Conservation (phyloP, 306 rosid genomes). For the Trifolium fragiferum region DNA sequence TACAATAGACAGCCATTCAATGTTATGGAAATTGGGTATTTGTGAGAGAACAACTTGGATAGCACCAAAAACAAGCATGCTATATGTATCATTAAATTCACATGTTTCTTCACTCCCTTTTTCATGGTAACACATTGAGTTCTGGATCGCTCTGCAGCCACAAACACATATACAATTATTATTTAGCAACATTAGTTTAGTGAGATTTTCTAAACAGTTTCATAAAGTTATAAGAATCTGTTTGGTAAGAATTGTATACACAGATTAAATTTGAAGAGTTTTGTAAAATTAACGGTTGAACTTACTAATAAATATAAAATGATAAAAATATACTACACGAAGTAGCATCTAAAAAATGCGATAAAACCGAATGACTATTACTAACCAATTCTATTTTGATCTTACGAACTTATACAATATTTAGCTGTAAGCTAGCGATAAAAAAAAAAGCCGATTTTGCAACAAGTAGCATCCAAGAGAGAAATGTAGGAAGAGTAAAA, state of each 20-base stretch:
- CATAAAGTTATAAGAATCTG: background rate
- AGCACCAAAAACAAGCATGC: constrained; percentile 66
- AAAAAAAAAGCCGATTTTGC: background rate
- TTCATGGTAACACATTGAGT: constrained; percentile 48
- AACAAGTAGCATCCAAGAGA: background rate
- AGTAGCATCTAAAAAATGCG: background rate
- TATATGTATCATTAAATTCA: constrained; percentile 42
- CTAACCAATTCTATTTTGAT: background rate
- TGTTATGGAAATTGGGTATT: constrained; percentile 72
- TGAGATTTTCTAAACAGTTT: constrained; percentile 21
- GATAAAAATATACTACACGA: no score
- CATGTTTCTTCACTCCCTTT: constrained; percentile 47
- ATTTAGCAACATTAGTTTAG: constrained; percentile 10
- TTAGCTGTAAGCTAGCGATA: background rate
- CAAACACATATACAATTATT: background rate
- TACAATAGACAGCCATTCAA: constrained; percentile 72
- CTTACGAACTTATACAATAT: background rate
- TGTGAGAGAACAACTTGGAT: constrained; percentile 73
- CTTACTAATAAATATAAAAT: no score
- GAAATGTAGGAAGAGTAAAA: constrained; percentile 6
- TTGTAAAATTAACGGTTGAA: no score
- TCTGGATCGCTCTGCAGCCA: constrained; percentile 57
- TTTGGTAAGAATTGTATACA: no score
- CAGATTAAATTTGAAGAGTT: no score
- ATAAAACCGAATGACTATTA: background rate